Evolutionary conservation across 345 rosid species (phyloP), one percentile per base, ranked within the genome.

Genomic region (Hibiscus tridactylites): DNA sequence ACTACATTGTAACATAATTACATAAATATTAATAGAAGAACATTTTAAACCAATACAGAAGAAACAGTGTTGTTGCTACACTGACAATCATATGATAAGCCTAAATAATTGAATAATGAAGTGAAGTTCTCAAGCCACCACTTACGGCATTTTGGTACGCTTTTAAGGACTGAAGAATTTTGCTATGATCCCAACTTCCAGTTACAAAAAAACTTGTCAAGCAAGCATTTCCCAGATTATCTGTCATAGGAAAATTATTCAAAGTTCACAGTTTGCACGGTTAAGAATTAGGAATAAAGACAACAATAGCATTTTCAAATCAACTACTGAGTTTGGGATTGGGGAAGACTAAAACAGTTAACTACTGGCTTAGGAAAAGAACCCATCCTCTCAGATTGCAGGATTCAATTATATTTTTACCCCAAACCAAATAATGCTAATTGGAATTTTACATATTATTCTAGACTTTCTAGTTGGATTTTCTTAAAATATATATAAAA

Each of bases 111-210:
- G 21, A 49, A 56, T 35, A 56, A 29, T 6, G 68, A 54, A 21
- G 24, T 21, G 24, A 21, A 21, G 19, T 56, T 74, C 54, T 74
- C 29, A 72, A 16, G 70, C 9, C 8, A 65, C 46, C 60, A 73
- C 91, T 85, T 77, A 89, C 94, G 76, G 94, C 94, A 84, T 87
- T 85, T 75, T 85, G 94, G 76, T 89, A 89, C 8, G 94, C 88
- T 80, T 89, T 89, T 73, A 85, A 76, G 44, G 94, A 84, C 56
- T 87, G 94, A 60, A 77, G 81, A 74, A 89, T 90, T 70, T 85
- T 87, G 81, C 73, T 76, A 73, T 85, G 90, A 71, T 89, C 91
- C 94, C 91, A 89, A 52, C 86, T 83, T 76, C 94, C 91, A 63
- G 84, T 83, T 47, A 83, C 78, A 76, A 89, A 89, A 64, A 87